Conservation (phyloP, 352 stramenopile genomes). For the Lagenidium giganteum region DNA sequence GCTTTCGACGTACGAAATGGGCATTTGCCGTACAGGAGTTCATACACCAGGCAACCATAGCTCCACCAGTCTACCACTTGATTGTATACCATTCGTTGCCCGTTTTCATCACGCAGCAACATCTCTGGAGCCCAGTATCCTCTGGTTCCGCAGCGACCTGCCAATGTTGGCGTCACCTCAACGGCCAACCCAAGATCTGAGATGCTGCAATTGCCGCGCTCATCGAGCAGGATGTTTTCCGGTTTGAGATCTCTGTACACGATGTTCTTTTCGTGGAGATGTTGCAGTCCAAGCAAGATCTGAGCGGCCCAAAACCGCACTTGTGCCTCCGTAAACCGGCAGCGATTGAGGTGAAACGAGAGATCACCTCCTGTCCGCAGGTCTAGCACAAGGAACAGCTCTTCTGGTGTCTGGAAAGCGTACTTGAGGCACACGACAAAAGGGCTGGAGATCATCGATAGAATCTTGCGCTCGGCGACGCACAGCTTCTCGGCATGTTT, state of each 20-base stretch:
- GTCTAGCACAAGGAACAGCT: conserved; percentile 96
- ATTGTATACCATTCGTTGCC: conserved; percentile 92
- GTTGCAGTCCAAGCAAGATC: conserved; percentile 67
- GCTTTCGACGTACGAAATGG: conserved; percentile 95
- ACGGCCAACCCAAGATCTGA: conserved; percentile 96
- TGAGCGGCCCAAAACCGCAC: conserved; percentile 83
- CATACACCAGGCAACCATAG: conserved; percentile 96
- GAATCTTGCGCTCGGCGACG: conserved; percentile 69
- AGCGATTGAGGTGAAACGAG: conserved; percentile 74
- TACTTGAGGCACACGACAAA: conserved; percentile 97
- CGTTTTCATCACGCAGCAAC: conserved; percentile 86
- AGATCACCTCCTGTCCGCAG: conserved; percentile 97
- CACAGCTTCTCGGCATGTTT: conserved; percentile 88
- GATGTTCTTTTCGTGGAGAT: conserved; percentile 89
- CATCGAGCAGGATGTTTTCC: conserved; percentile 89
- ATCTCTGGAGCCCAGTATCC: conserved; percentile 98
- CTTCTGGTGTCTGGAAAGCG: conserved; percentile 92
- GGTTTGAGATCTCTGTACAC: conserved; percentile 88
- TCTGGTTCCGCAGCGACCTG: conserved; percentile 64
- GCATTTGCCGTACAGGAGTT: conserved; percentile 95
- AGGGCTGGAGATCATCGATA: conserved; percentile 69
- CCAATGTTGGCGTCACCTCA: conserved; percentile 87
- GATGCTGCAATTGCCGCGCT: conserved; percentile 94
- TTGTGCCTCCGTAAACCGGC: conserved; percentile 60
- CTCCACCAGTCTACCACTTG: conserved; percentile 97